Evolutionary conservation across 73 alveolate species (phyloP).

Genomic region (Stentor coeruleus): DNA sequence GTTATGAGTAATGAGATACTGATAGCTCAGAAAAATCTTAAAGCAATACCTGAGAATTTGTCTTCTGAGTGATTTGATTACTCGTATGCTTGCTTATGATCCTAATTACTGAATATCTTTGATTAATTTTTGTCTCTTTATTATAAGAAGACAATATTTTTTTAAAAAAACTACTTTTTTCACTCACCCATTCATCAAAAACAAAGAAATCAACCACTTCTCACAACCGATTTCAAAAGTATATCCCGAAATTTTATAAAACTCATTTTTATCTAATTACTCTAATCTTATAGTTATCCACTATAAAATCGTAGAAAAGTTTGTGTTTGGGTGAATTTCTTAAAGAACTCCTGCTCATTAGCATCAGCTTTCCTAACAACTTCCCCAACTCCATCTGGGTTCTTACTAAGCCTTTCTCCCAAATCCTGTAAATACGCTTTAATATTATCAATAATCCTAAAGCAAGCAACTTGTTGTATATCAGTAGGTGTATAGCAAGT

Average conservation of each 20-base stretch:
- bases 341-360: neutral
- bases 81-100: neutral
- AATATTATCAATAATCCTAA: neutral
- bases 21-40: conserved; percentile 1
- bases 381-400: neutral
- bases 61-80: neutral
- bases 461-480: neutral
- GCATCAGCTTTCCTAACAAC: neutral
- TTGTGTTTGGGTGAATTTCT: neutral
- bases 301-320: neutral
- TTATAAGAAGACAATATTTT: no score
- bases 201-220: no score
- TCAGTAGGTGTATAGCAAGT: neutral
- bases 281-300: no score
- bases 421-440: neutral
- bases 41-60: neutral
- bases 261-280: no score
- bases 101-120: conserved; percentile 10
- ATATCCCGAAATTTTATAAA: no score
- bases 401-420: neutral
- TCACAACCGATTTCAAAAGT: no score
- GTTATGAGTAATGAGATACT: neutral
- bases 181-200: no score
- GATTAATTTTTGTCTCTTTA: no score
- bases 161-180: no score